These are phyloP conservation scores for Ceratocystis albifundus DNA, from an alignment of 2,329 filamentous ascomycete genomes.

Conservation along the genomic window DNA sequence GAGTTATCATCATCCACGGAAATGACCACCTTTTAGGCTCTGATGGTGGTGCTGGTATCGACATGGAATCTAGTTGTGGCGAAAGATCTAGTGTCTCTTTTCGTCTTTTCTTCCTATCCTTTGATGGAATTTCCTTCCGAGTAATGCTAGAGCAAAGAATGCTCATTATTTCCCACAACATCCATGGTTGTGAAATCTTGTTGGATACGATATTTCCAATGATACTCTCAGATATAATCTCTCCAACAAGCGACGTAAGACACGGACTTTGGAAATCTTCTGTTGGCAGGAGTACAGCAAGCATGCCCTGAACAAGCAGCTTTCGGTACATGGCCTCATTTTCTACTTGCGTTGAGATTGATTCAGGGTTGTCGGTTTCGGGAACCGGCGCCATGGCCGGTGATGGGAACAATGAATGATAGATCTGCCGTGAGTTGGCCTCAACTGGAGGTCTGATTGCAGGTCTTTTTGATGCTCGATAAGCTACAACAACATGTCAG, in stretches of 20 bases:
- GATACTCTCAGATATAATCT: constrained; percentile 83
- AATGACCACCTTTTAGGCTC: constrained; percentile 31
- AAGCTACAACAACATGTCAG: constrained; percentile 42
- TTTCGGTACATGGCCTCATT: constrained; percentile 81
- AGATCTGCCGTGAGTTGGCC: constrained; percentile 55
- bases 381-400: constrained; percentile 72
- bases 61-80: background rate
- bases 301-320: constrained; percentile 67
- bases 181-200: constrained; percentile 75
- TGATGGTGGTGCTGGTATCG: background rate
- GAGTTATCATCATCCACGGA: constrained; percentile 42
- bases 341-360: constrained; percentile 50
- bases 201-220: constrained; percentile 70
- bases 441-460: constrained; percentile 48
- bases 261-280: constrained; percentile 86
- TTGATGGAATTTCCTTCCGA: constrained; percentile 26
- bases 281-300: constrained; percentile 77
- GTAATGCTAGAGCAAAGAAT: constrained; percentile 46
- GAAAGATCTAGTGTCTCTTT: background rate
- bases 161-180: constrained; percentile 73
- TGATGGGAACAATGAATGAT: constrained; percentile 73
- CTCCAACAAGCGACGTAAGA: constrained; percentile 68
- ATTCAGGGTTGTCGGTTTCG: constrained; percentile 38
- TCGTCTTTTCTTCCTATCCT: constrained; percentile 17
- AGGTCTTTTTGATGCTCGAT: constrained; percentile 54